A percentile compares a stretch with the other conserved stretches of the same genome.
Conservation (phyloP, 2,329 filamentous ascomycete species). For the Ophiocordyceps camponoti-leonardi region DNA sequence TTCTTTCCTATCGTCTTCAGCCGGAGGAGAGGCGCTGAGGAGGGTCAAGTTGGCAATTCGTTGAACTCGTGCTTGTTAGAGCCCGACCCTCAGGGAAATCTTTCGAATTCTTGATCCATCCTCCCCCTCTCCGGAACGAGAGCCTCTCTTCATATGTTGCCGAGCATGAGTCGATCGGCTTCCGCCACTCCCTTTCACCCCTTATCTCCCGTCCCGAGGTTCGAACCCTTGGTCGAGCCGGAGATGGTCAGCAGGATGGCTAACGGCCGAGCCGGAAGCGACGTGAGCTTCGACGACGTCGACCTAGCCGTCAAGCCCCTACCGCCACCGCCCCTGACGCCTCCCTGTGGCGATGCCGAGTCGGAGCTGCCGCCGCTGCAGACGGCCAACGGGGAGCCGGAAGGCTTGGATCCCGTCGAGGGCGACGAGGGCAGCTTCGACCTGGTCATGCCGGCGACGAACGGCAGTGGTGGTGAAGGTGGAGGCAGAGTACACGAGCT, state of each 20-base stretch:
- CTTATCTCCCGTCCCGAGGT: neutral
- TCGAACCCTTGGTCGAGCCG: neutral
- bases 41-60: neutral
- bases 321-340: conserved; percentile 1
- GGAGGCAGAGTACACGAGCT: conserved; percentile 27
- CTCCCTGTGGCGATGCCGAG: neutral
- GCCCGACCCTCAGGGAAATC: no score
- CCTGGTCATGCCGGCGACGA: conserved; percentile 10
- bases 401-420: conserved; percentile 17
- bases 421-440: conserved; percentile 21
- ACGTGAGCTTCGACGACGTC: conserved; percentile 3
- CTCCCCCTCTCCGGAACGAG: no score
- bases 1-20: neutral
- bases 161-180: neutral
- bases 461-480: conserved; percentile 1
- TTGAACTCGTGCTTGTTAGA: neutral
- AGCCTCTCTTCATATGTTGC: neutral
- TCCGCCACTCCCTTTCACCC: neutral
- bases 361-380: conserved; percentile 3
- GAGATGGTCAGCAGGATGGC: neutral
- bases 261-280: conserved; percentile 1
- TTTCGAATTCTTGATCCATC: no score
- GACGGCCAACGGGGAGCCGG: conserved; percentile 4
- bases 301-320: conserved; percentile 3
- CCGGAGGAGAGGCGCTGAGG: neutral